phyloP scores from a whole-genome alignment of 2,329 filamentous ascomycete species.

The Diaporthe vexans region DNA sequence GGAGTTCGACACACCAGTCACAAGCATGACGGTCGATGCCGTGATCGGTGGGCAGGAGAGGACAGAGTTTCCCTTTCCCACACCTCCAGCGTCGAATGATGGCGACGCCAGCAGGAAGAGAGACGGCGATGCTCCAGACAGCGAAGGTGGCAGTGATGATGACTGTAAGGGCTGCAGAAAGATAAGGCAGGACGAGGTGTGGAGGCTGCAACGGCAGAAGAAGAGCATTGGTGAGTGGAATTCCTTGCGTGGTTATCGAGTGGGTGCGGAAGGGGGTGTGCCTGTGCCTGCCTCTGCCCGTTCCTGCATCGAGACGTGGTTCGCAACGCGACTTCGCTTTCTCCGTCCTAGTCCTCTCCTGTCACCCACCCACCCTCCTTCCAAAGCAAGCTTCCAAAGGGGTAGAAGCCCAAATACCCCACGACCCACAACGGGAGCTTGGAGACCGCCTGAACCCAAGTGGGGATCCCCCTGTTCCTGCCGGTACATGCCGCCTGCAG shows the following conservation, averaged over 20 bases:
- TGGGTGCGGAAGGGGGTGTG: no score
- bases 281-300: no score
- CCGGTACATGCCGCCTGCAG: conserved; percentile 8
- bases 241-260: neutral
- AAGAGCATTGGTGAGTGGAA: conserved; percentile 6
- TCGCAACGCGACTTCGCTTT: neutral
- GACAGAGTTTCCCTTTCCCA: conserved; percentile 26
- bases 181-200: conserved; percentile 34
- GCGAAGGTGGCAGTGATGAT: neutral
- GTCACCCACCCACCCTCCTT: neutral
- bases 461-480: conserved; percentile 21
- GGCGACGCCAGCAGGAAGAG: neutral
- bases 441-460: neutral
- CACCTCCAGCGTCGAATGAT: conserved; percentile 35
- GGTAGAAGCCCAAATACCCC: neutral
- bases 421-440: conserved; percentile 21
- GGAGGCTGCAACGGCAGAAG: conserved; percentile 31
- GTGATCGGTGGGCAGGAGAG: neutral
- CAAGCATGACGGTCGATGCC: neutral
- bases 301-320: neutral
- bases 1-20: neutral
- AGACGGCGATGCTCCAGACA: neutral
- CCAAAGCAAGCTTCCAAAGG: neutral
- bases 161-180: conserved; percentile 37
- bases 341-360: no score